Evolutionary conservation across 164 flowering plant species (phyloP).

Genomic region (Saururus chinensis): DNA sequence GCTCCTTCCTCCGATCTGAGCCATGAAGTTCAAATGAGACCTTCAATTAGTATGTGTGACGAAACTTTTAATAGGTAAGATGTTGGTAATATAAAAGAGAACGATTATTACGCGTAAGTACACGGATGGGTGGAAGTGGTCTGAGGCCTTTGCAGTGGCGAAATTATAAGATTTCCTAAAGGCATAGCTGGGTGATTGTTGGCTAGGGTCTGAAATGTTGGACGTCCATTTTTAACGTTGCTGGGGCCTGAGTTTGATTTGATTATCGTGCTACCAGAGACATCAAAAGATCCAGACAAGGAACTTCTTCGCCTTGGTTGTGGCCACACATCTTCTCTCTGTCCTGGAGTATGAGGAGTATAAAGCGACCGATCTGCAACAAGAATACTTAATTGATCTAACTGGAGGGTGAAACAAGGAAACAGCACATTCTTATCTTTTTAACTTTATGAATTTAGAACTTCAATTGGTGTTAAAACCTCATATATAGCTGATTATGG

Average conservation of each 20-base stretch:
- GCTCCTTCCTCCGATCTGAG: neutral
- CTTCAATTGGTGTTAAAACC: neutral
- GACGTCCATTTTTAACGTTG: conserved; percentile 37
- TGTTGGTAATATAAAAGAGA: neutral
- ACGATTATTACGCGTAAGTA: conserved; percentile 48
- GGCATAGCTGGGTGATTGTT: conserved; percentile 60
- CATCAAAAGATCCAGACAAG: conserved; percentile 63
- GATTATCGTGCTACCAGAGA: conserved; percentile 16
- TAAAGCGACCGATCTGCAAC: conserved; percentile 72
- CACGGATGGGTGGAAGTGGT: conserved; percentile 61
- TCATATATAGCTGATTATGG: neutral
- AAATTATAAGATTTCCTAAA: conserved; percentile 66
- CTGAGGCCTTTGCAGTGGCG: conserved; percentile 85
- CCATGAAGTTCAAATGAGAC: neutral
- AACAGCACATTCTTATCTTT: neutral
- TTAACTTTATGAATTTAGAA: too few relatives aligned
- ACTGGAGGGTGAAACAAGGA: conserved; percentile 15
- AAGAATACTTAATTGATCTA: conserved; percentile 66
- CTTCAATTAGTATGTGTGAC: too few relatives aligned
- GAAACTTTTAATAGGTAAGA: too few relatives aligned
- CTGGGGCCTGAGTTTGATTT: conserved; percentile 30
- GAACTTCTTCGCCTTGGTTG: conserved; percentile 58
- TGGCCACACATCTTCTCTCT: conserved; percentile 84
- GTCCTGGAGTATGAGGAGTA: conserved; percentile 94
- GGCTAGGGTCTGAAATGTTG: conserved; percentile 38